Conservation (phyloP, 306 rosid species). For the Vigna reflexopilosa region DNA sequence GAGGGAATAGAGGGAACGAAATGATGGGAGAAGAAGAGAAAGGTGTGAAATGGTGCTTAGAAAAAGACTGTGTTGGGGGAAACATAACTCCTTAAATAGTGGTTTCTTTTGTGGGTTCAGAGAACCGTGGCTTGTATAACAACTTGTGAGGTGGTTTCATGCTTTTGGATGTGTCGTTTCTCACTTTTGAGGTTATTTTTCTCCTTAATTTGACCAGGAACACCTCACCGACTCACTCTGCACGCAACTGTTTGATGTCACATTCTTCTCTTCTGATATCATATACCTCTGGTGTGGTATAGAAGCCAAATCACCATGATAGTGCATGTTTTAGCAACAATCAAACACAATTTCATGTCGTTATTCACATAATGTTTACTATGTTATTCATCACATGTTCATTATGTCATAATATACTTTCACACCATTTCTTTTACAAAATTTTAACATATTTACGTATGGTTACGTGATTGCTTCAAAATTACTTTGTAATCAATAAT, state of each 20-base stretch:
- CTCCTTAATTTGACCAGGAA: conserved; percentile 53
- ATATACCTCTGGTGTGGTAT: neutral
- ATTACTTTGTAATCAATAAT: no score
- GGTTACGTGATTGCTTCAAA: no score
- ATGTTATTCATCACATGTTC: no score
- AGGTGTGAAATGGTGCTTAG: conserved; percentile 43
- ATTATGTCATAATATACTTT: no score
- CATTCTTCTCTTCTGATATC: conserved; percentile 2
- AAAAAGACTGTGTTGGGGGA: conserved; percentile 46
- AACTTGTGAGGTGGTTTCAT: conserved; percentile 55
- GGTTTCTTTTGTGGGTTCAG: conserved; percentile 43
- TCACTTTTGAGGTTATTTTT: conserved; percentile 39
- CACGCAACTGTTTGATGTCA: conserved; percentile 54
- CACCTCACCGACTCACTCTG: conserved; percentile 55
- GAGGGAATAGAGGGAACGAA: conserved; percentile 2
- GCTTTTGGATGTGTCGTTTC: conserved; percentile 48
- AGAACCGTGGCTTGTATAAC: conserved; percentile 66
- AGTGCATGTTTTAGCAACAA: neutral
- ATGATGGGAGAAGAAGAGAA: conserved; percentile 12
- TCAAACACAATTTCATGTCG: neutral
- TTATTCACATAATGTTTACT: no score
- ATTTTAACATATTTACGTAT: no score
- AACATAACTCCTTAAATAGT: conserved; percentile 54
- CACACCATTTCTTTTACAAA: no score
- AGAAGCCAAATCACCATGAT: neutral